Evolutionary conservation across 768 basidiomycete genomes (phyloP).

Genomic region (Hortiboletus campestris): DNA sequence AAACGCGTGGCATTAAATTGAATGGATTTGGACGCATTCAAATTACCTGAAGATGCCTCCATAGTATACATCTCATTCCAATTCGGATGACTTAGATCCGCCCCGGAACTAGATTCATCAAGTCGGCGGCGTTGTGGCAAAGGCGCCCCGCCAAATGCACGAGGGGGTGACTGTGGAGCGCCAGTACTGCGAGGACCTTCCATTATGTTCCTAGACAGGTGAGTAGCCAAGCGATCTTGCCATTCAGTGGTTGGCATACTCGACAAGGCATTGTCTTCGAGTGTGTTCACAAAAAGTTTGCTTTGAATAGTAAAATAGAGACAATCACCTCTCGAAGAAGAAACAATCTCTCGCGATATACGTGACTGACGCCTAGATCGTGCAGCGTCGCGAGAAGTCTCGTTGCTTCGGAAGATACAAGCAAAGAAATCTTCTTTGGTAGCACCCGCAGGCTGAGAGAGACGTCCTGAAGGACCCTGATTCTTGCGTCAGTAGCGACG

Average conservation of each 20-base stretch:
- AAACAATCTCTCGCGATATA: conserved; percentile 77
- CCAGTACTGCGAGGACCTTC: conserved; percentile 9
- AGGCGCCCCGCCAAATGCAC: conserved; percentile 35
- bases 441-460: conserved; percentile 55
- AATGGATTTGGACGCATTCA: background rate
- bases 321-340: conserved; percentile 55
- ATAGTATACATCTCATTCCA: conserved; percentile 65
- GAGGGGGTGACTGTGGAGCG: conserved; percentile 18
- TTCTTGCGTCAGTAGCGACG: conserved; percentile 5
- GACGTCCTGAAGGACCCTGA: conserved; percentile 69
- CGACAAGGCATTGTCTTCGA: conserved; percentile 54
- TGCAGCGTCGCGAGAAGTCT: conserved; percentile 51
- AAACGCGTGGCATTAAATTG: conserved; percentile 18
- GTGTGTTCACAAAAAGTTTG: conserved; percentile 4
- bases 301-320: background rate
- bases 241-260: conserved; percentile 71
- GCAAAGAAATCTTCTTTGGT: conserved; percentile 81
- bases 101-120: conserved; percentile 18
- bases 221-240: conserved; percentile 69
- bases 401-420: conserved; percentile 62
- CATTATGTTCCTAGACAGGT: conserved; percentile 38
- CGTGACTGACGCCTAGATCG: conserved; percentile 71
- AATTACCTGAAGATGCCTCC: conserved; percentile 38
- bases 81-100: conserved; percentile 34
- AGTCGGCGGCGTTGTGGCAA: conserved; percentile 49